Percentiles rank a stretch among this genome's conserved stretches.
These are phyloP conservation scores for Exophiala sp. DNA, from an alignment of 2,329 filamentous ascomycete species.

Conservation along the genomic window DNA sequence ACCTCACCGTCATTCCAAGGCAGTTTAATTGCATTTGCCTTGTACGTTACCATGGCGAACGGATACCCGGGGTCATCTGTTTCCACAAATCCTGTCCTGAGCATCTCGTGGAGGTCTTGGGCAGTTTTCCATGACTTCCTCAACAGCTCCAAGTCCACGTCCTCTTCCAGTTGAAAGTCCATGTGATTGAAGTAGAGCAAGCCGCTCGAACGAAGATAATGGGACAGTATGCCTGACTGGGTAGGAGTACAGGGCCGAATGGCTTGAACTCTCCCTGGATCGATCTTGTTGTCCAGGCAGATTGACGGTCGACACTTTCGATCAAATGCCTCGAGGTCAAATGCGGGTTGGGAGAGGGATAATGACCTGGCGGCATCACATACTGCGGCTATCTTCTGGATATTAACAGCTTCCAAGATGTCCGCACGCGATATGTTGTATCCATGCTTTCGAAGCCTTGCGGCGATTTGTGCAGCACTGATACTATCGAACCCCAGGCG, in stretches of 20 bases:
- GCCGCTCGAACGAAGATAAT: conserved; percentile 63
- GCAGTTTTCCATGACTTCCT: conserved; percentile 55
- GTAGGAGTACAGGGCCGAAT: conserved; percentile 72
- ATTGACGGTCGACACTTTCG: conserved; percentile 33
- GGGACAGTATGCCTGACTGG: conserved; percentile 72
- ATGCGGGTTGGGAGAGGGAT: conserved; percentile 20
- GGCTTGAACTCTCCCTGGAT: conserved; percentile 43
- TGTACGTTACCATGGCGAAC: conserved; percentile 70
- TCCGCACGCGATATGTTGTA: conserved; percentile 61
- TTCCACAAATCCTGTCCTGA: conserved; percentile 67
- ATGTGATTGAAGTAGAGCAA: conserved; percentile 70
- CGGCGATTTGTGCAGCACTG: conserved; percentile 71
- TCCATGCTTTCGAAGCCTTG: conserved; percentile 56
- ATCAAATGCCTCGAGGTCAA: conserved; percentile 51
- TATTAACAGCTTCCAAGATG: conserved; percentile 56
- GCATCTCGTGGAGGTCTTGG: conserved; percentile 57
- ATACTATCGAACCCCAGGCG: conserved; percentile 89
- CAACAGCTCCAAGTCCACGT: conserved; percentile 41
- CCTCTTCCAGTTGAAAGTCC: conserved; percentile 46
- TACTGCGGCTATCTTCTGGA: conserved; percentile 22
- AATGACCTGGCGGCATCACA: conserved; percentile 7
- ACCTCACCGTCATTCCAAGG: conserved; percentile 37
- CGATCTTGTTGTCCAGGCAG: conserved; percentile 10
- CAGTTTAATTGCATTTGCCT: conserved; percentile 31
- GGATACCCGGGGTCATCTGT: conserved; percentile 55